These are phyloP conservation scores for Suillus luteus DNA, from an alignment of 768 basidiomycete genomes.

Conservation along the genomic window DNA sequence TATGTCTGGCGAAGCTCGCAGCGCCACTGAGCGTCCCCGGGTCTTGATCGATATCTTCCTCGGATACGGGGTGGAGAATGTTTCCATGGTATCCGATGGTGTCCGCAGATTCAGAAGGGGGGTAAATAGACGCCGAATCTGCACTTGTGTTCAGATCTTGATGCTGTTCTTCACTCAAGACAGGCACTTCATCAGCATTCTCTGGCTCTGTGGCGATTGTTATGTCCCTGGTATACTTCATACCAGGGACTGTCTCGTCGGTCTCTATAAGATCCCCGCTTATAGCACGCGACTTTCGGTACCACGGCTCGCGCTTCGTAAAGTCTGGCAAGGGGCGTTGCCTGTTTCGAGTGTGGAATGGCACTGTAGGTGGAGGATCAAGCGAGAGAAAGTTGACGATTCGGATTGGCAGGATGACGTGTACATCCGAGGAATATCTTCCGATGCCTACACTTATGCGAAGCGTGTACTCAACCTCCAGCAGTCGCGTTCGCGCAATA, in stretches of 20 bases:
- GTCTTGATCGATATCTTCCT: slow-evolving; percentile 33
- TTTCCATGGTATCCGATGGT: slow-evolving; percentile 20
- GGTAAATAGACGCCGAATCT: slow-evolving; percentile 30
- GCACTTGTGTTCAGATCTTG: slow-evolving; percentile 11
- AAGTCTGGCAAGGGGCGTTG: slow-evolving; percentile 25
- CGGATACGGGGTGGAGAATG: slow-evolving; percentile 14
- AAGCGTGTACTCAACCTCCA: slow-evolving; percentile 78
- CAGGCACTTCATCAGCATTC: slow-evolving; percentile 10
- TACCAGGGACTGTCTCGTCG: slow-evolving; percentile 34
- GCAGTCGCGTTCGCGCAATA: slow-evolving; percentile 62
- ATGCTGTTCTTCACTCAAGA: slow-evolving; percentile 13
- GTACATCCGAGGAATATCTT: slow-evolving; percentile 59
- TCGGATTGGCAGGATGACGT: slow-evolving; percentile 70
- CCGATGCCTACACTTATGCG: slow-evolving; percentile 65
- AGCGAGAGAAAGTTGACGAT: slow-evolving; percentile 86
- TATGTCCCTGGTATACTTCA: slow-evolving; percentile 33
- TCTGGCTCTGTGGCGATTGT: slow-evolving; percentile 29
- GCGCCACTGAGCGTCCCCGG: slow-evolving; percentile 26
- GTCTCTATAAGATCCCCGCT: slow-evolving; percentile 8
- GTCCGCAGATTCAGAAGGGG: slow-evolving; percentile 26
- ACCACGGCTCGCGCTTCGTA: slow-evolving; percentile 28
- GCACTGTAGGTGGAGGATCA: slow-evolving; percentile 66
- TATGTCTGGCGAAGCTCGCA: slow-evolving; percentile 26
- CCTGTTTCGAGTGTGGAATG: slow-evolving; percentile 24
- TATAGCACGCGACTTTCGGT: slow-evolving; percentile 30